Evolutionary conservation across 164 flowering plant genomes (phyloP).

Genomic region (Aristolochia fimbriata): DNA sequence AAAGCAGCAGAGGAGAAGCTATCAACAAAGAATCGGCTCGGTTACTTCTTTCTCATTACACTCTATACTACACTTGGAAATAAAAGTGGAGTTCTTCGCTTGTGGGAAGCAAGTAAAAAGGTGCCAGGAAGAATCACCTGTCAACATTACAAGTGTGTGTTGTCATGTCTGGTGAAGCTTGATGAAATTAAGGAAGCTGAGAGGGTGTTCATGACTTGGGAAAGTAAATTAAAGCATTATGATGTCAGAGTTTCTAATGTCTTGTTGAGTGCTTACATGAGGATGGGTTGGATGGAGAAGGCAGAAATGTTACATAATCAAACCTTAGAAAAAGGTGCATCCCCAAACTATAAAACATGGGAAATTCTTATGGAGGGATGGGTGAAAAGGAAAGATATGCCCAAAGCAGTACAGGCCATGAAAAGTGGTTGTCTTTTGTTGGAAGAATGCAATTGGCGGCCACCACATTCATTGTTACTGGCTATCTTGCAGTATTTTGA

Average conservation of each 20-base stretch:
- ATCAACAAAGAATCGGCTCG: slow-evolving; percentile 27
- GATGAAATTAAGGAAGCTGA: slow-evolving; percentile 43
- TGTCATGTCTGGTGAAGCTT: slow-evolving; percentile 46
- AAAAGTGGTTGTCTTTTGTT: slow-evolving; percentile 31
- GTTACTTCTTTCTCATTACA: slow-evolving; percentile 46
- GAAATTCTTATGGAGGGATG: slow-evolving; percentile 63
- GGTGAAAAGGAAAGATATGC: slow-evolving; percentile 36
- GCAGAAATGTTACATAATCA: slow-evolving; percentile 42
- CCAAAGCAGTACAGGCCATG: slow-evolving; percentile 42
- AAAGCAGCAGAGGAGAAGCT: slow-evolving; percentile 38
- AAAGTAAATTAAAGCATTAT: slow-evolving; percentile 30
- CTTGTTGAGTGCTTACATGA: slow-evolving; percentile 46
- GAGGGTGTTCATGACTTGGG: slow-evolving; percentile 39
- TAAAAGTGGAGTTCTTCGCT: slow-evolving; percentile 38
- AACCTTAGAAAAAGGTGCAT: slow-evolving; percentile 43
- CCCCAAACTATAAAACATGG: slow-evolving; percentile 62
- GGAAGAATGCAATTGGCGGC: slow-evolving; percentile 37
- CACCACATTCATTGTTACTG: slow-evolving; percentile 19
- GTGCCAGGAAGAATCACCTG: slow-evolving; percentile 33
- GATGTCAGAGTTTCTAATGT: slow-evolving; percentile 56
- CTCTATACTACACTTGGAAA: slow-evolving; percentile 31
- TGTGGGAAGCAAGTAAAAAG: slow-evolving; percentile 46
- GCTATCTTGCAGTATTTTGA: slow-evolving; percentile 34
- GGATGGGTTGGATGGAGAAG: slow-evolving; percentile 36
- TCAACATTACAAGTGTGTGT: slow-evolving; percentile 38